Conservation (phyloP, 225 moss, liverwort and hornwort genomes). For the Anthoceros angustus region DNA sequence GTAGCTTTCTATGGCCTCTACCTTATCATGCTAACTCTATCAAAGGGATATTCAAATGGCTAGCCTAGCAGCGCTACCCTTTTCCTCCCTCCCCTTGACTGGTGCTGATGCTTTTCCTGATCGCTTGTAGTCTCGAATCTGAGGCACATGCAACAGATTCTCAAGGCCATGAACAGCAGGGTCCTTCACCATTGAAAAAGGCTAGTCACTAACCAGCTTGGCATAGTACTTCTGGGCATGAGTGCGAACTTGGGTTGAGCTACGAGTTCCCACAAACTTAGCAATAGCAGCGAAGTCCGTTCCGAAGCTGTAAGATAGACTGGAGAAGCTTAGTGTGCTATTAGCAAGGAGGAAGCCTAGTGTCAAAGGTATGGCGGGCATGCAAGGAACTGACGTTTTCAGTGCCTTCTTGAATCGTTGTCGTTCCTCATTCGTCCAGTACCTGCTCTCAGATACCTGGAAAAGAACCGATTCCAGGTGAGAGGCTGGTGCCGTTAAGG, state of each 20-base stretch:
- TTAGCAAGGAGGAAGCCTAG: neutral
- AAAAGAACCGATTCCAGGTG: neutral
- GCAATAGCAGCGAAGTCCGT: slow-evolving; percentile 97
- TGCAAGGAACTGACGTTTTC: slow-evolving; percentile 38
- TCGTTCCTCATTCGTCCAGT: slow-evolving; percentile 97
- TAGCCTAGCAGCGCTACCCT: slow-evolving; percentile 12
- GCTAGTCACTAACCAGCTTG: slow-evolving; percentile 47
- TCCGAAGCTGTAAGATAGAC: slow-evolving; percentile 44
- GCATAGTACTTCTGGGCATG: slow-evolving; percentile 98
- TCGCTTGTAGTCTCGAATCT: slow-evolving; percentile 97
- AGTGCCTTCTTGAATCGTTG: slow-evolving; percentile 96
- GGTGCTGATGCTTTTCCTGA: slow-evolving; percentile 60
- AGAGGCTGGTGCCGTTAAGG: too few relatives aligned
- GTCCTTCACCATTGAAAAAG: neutral
- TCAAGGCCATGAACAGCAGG: neutral
- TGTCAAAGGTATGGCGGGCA: neutral
- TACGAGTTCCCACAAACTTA: slow-evolving; percentile 92
- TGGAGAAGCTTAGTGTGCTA: neutral
- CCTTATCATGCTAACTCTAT: neutral
- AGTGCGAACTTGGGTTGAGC: slow-evolving; percentile 97
- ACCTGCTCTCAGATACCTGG: slow-evolving; percentile 94
- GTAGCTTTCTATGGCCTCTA: neutral
- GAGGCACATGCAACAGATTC: neutral
- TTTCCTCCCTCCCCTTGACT: slow-evolving; percentile 41
- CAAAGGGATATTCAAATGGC: neutral